Percentiles rank a stretch among this genome's conserved stretches.
Conservation (phyloP, 1,284 basidiomycete species). For the Erythrobasidium hasegawianum region DNA sequence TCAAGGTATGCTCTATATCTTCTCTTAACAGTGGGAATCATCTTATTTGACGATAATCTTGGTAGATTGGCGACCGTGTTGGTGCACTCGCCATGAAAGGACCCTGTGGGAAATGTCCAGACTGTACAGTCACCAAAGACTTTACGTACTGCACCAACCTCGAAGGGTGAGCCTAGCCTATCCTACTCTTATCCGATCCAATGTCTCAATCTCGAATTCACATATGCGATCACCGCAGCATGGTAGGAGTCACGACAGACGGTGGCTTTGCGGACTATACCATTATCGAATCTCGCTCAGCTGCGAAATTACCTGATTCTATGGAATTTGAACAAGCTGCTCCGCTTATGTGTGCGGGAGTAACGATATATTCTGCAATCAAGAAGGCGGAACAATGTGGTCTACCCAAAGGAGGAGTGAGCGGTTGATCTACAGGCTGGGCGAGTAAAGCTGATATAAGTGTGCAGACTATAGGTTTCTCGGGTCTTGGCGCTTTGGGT, state of each 20-base stretch:
- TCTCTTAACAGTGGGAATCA: not conserved
- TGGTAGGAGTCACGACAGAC: slow-evolving; percentile 29
- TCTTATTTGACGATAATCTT: not conserved
- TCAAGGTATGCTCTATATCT: slow-evolving; percentile 12
- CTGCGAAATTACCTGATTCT: slow-evolving; percentile 38
- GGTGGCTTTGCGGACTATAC: slow-evolving; percentile 51
- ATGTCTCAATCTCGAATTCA: not conserved
- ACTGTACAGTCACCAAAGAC: slow-evolving; percentile 9
- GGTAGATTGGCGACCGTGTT: slow-evolving; percentile 27
- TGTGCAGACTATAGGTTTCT: slow-evolving; percentile 39
- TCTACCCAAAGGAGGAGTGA: slow-evolving; percentile 13
- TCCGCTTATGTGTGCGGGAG: slow-evolving; percentile 42
- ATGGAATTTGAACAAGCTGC: slow-evolving; percentile 41
- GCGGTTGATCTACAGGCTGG: slow-evolving; percentile 1
- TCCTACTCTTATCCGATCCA: too few species aligned
- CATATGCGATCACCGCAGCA: slow-evolving; percentile 36
- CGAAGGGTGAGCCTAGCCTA: slow-evolving; percentile 1
- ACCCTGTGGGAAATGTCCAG: slow-evolving; percentile 17
- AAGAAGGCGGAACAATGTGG: slow-evolving; percentile 26
- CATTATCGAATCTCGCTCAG: slow-evolving; percentile 35
- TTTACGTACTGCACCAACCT: slow-evolving; percentile 27
- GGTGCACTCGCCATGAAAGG: slow-evolving; percentile 11
- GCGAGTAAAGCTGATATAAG: slow-evolving; percentile 26
- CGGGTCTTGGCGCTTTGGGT: slow-evolving; percentile 41
- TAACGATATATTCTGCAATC: slow-evolving; percentile 36